A percentile compares a stretch with the other conserved stretches of the same genome.
Evolutionary conservation across 148 eudicot species (phyloP).

Genomic region (Rhododendron henanense): DNA sequence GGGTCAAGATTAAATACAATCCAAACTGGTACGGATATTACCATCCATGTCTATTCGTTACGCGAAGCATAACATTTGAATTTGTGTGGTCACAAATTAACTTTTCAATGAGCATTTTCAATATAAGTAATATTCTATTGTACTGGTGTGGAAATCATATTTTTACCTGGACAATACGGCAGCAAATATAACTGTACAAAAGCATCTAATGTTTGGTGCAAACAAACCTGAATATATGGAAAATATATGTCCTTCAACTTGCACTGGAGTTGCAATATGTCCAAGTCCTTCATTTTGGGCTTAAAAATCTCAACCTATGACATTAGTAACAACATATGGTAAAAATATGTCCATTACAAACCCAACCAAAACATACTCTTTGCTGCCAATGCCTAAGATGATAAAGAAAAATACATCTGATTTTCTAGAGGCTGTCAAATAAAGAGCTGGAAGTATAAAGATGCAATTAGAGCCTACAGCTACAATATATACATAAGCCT

Average conservation of each 20-base stretch:
- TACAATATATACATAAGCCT: not conserved
- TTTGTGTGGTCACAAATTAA: not conserved
- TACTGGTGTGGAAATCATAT: not conserved
- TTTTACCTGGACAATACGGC: not conserved
- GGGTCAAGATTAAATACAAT: not conserved
- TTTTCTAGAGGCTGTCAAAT: not conserved
- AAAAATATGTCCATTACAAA: not conserved
- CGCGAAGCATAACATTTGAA: not conserved
- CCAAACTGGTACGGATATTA: not conserved
- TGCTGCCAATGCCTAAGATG: not conserved
- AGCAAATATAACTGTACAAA: not conserved
- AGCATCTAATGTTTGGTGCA: not conserved
- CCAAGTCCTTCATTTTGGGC: conserved; percentile 39
- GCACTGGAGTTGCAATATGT: conserved; percentile 44
- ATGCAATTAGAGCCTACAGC: not conserved
- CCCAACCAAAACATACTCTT: not conserved
- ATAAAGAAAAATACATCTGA: not conserved
- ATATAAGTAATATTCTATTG: not conserved
- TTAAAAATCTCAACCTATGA: conserved; percentile 56
- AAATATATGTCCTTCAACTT: conserved; percentile 80
- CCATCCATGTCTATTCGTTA: not conserved
- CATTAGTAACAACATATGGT: not conserved
- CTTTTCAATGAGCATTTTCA: not conserved
- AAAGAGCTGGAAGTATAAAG: not conserved
- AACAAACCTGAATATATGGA: conserved; percentile 72